Evolutionary conservation across 768 basidiomycete species (phyloP).

Genomic region (Crassisporium funariophilum): DNA sequence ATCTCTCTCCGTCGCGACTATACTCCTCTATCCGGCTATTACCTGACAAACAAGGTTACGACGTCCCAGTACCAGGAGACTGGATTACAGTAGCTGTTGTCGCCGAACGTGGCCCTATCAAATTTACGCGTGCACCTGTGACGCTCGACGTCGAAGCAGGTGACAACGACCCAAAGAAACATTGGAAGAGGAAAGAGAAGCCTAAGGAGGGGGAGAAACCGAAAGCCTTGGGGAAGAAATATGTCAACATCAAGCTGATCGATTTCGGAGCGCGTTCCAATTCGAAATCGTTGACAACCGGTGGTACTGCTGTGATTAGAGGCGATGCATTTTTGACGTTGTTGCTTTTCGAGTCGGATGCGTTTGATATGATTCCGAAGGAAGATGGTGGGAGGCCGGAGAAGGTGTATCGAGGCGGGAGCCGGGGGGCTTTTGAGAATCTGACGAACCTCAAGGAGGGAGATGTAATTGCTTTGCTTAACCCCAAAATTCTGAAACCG

Average conservation of each 20-base stretch:
- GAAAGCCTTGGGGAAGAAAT: conserved; percentile 75
- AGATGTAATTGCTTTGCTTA: conserved; percentile 86
- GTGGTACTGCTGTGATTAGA: conserved; percentile 58
- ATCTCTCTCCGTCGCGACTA: conserved; percentile 83
- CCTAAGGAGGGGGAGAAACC: conserved; percentile 42
- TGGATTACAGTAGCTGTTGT: conserved; percentile 97
- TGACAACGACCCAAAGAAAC: conserved; percentile 35
- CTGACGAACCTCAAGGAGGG: conserved; percentile 87
- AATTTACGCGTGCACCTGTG: conserved; percentile 69
- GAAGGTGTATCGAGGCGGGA: conserved; percentile 85
- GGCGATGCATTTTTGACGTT: conserved; percentile 87
- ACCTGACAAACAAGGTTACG: conserved; percentile 81
- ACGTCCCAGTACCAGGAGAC: conserved; percentile 89
- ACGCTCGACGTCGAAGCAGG: conserved; percentile 50
- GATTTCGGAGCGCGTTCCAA: conserved; percentile 74
- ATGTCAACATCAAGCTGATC: conserved; percentile 81
- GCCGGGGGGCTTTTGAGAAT: conserved; percentile 88
- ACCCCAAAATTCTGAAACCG: conserved; percentile 85
- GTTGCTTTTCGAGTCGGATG: conserved; percentile 87
- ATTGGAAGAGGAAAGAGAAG: conserved; percentile 37
- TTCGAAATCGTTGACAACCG: conserved; percentile 53
- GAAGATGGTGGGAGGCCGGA: conserved; percentile 53
- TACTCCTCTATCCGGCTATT: conserved; percentile 84
- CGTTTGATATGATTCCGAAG: conserved; percentile 54
- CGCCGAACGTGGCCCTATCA: conserved; percentile 84